Percentiles rank a stretch among this genome's conserved stretches.
Conservation (phyloP, 352 stramenopile species). For the Globisporangium emineosum region DNA sequence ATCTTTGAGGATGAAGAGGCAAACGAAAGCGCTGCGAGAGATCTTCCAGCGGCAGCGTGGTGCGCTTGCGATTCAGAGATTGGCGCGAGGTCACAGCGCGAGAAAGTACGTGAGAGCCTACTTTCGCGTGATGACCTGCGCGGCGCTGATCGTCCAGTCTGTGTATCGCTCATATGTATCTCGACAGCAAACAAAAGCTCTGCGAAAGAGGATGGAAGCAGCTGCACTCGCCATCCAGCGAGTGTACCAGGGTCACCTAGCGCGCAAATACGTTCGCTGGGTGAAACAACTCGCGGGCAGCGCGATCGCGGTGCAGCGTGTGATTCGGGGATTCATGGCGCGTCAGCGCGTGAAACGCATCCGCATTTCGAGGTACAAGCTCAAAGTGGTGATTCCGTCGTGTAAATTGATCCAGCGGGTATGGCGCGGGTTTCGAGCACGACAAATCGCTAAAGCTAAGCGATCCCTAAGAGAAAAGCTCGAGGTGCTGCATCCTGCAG, state of each 20-base stretch:
- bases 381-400: constrained; percentile 41
- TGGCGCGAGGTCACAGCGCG: constrained; percentile 50
- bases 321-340: constrained; percentile 58
- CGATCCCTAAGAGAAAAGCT: constrained; percentile 26
- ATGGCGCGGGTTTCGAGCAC: constrained; percentile 45
- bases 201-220: constrained; percentile 24
- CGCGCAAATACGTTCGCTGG: constrained; percentile 37
- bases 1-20: constrained; percentile 36
- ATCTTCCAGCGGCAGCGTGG: constrained; percentile 39
- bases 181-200: constrained; percentile 30
- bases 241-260: constrained; percentile 52
- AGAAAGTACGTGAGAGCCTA: constrained; percentile 50
- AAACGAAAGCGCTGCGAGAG: constrained; percentile 43
- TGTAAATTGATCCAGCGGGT: constrained; percentile 46
- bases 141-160: constrained; percentile 59
- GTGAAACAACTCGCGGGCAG: constrained; percentile 38
- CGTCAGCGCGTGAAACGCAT: constrained; percentile 40
- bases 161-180: constrained; percentile 58
- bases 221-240: constrained; percentile 42
- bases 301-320: constrained; percentile 46
- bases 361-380: constrained; percentile 38
- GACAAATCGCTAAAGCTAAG: constrained; percentile 29
- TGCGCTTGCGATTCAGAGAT: constrained; percentile 51
- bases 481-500: constrained; percentile 44
- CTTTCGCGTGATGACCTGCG: constrained; percentile 48